Percentiles rank a stretch among this genome's conserved stretches.
These are phyloP conservation scores for Colletotrichum sidae DNA, from an alignment of 2,329 filamentous ascomycete genomes.

Conservation along the genomic window DNA sequence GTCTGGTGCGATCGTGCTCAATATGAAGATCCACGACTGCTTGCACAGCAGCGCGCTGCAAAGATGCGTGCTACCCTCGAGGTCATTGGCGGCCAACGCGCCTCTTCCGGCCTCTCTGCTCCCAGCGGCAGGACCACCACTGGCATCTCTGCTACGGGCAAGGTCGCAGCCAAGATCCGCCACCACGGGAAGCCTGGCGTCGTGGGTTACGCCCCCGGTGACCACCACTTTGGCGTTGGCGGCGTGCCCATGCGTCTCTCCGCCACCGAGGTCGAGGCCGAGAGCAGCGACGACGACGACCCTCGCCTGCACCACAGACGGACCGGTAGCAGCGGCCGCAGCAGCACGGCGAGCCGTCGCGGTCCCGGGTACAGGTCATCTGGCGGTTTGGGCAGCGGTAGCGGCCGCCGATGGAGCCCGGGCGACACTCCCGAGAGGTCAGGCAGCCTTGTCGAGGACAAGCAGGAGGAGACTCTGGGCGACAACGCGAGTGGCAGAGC, in stretches of 20 bases:
- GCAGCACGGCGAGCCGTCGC: constrained; percentile 65
- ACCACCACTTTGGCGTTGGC: constrained; percentile 78
- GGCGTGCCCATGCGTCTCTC: constrained; percentile 92
- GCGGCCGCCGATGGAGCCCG: constrained; percentile 62
- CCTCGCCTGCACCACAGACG: constrained; percentile 72
- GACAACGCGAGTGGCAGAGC: constrained; percentile 62
- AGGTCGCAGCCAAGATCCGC: constrained; percentile 86
- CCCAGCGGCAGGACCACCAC: constrained; percentile 69
- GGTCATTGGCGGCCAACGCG: constrained; percentile 72
- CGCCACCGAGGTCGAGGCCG: constrained; percentile 94
- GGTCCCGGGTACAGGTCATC: constrained; percentile 63
- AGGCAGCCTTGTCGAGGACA: constrained; percentile 62
- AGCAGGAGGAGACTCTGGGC: constrained; percentile 40
- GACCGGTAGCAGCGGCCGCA: constrained; percentile 81
- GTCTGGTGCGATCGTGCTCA: constrained; percentile 98
- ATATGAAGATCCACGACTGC: constrained; percentile 86
- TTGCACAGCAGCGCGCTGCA: constrained; percentile 86
- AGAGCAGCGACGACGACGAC: constrained; percentile 83
- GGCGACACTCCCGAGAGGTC: constrained; percentile 67
- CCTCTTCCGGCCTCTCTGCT: constrained; percentile 57
- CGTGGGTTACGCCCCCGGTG: constrained; percentile 81
- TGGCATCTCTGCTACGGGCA: constrained; percentile 69
- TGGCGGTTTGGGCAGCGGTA: constrained; percentile 55
- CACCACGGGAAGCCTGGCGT: constrained; percentile 86
- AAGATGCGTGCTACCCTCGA: constrained; percentile 89